Evolutionary conservation across 2,329 filamentous ascomycete species (phyloP).

Genomic region (Capronia epimyces): DNA sequence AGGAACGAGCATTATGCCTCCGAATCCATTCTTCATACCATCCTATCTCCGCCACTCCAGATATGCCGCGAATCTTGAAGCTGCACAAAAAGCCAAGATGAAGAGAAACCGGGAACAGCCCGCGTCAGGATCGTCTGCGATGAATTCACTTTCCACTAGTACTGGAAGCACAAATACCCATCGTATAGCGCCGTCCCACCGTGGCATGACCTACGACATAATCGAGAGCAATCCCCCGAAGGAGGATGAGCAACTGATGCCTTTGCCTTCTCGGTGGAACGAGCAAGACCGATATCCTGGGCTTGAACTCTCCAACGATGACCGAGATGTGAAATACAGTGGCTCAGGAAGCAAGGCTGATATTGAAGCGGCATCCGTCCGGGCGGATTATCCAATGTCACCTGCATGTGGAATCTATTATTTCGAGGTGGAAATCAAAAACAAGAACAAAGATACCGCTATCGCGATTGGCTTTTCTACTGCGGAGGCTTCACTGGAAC

Average conservation of each 20-base stretch:
- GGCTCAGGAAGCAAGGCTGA: conserved; percentile 55
- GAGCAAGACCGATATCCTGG: conserved; percentile 66
- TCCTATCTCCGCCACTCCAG: conserved; percentile 75
- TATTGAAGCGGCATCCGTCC: conserved; percentile 73
- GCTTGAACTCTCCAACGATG: conserved; percentile 69
- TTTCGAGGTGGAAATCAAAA: conserved; percentile 67
- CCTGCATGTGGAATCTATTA: conserved; percentile 91
- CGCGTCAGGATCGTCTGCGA: conserved; percentile 39
- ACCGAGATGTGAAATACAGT: conserved; percentile 62
- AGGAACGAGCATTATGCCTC: conserved; percentile 28
- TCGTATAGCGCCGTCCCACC: conserved; percentile 59
- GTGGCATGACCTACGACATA: conserved; percentile 76
- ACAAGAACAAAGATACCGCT: conserved; percentile 59
- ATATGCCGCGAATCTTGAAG: conserved; percentile 70
- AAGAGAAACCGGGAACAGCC: conserved; percentile 48
- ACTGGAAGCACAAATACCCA: conserved; percentile 47
- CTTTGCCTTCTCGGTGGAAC: conserved; percentile 78
- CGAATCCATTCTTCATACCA: conserved; percentile 66
- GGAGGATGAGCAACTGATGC: conserved; percentile 59
- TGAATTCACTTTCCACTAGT: conserved; percentile 50
- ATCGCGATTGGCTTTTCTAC: conserved; percentile 58
- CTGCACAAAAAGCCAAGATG: conserved; percentile 59
- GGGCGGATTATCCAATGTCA: conserved; percentile 81
- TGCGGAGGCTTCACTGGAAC: conserved; percentile 53
- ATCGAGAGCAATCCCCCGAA: conserved; percentile 65